These are phyloP conservation scores for Parietaria judaica DNA, from an alignment of 306 rosid species.

Conservation along the genomic window DNA sequence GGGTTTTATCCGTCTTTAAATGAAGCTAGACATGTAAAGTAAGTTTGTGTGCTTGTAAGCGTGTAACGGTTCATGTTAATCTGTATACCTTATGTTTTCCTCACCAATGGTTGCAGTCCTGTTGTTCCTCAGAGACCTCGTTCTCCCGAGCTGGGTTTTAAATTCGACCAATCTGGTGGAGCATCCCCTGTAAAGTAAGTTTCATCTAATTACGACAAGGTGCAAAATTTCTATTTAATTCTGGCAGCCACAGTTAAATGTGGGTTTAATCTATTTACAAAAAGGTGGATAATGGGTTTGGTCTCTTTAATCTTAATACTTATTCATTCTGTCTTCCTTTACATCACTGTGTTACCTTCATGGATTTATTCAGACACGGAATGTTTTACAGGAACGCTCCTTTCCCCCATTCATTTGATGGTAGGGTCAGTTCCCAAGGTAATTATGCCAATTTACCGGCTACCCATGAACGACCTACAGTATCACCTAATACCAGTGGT, in stretches of 20 bases:
- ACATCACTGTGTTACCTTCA: constrained; percentile 14
- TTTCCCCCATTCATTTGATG: constrained; percentile 26
- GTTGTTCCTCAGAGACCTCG: constrained; percentile 24
- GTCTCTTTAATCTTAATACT: constrained; percentile 14
- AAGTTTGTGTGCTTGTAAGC: constrained; percentile 12
- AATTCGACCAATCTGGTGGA: not conserved
- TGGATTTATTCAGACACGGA: constrained; percentile 6
- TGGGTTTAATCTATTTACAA: constrained; percentile 11
- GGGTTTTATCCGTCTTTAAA: constrained; percentile 20
- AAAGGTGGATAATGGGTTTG: not conserved
- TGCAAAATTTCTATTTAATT: constrained; percentile 1
- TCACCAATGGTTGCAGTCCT: constrained; percentile 9
- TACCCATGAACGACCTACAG: constrained; percentile 28
- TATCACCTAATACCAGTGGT: constrained; percentile 25
- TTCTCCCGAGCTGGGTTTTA: constrained; percentile 20
- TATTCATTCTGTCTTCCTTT: constrained; percentile 3
- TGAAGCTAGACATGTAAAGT: constrained; percentile 34
- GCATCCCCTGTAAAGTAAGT: not conserved
- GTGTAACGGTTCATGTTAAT: no score
- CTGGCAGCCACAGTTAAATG: constrained; percentile 7
- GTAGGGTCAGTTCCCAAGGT: constrained; percentile 20
- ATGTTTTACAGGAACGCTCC: constrained; percentile 35
- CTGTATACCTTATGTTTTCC: not conserved
- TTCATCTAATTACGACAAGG: not conserved
- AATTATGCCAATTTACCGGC: constrained; percentile 19